Conservation (phyloP, 768 basidiomycete species). For the Suillus occidentalis region DNA sequence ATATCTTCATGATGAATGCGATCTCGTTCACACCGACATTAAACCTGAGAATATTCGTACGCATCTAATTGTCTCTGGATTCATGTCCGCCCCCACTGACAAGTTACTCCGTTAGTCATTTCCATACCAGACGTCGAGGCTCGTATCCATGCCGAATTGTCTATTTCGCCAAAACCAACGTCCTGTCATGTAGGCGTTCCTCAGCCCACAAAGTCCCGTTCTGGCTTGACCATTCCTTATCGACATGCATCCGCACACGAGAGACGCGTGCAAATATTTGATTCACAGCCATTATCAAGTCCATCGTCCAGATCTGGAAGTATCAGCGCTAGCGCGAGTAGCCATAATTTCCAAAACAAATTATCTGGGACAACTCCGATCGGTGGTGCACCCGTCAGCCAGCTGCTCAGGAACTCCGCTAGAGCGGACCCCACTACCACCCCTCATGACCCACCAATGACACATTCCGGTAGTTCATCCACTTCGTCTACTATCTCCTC, state of each 20-base stretch:
- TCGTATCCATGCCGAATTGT: slow-evolving; percentile 70
- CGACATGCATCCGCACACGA: slow-evolving; percentile 46
- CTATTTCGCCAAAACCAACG: slow-evolving; percentile 66
- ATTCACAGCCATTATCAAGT: slow-evolving; percentile 77
- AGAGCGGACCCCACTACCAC: slow-evolving; percentile 7
- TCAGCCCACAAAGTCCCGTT: slow-evolving; percentile 58
- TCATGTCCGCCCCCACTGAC: slow-evolving; percentile 12
- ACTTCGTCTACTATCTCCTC: slow-evolving; percentile 43
- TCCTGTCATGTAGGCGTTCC: slow-evolving; percentile 84
- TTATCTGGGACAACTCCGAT: slow-evolving; percentile 13
- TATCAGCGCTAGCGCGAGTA: slow-evolving; percentile 30
- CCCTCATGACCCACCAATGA: slow-evolving; percentile 14
- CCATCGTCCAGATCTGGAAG: slow-evolving; percentile 37
- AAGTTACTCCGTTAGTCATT: slow-evolving; percentile 52
- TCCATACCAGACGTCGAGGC: slow-evolving; percentile 79
- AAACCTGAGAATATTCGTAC: slow-evolving; percentile 95
- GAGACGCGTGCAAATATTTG: slow-evolving; percentile 77
- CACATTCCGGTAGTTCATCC: slow-evolving; percentile 38
- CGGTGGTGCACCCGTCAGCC: slow-evolving; percentile 25
- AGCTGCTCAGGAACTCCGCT: slow-evolving; percentile 13
- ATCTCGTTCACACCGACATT: slow-evolving; percentile 90
- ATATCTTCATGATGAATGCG: slow-evolving; percentile 91
- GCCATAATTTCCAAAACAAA: slow-evolving; percentile 19
- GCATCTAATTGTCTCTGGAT: slow-evolving; percentile 37
- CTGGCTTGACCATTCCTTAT: slow-evolving; percentile 61